Evolutionary conservation across 176 grass and related monocot genomes (phyloP).

Genomic region (Alloteropsis semialata): DNA sequence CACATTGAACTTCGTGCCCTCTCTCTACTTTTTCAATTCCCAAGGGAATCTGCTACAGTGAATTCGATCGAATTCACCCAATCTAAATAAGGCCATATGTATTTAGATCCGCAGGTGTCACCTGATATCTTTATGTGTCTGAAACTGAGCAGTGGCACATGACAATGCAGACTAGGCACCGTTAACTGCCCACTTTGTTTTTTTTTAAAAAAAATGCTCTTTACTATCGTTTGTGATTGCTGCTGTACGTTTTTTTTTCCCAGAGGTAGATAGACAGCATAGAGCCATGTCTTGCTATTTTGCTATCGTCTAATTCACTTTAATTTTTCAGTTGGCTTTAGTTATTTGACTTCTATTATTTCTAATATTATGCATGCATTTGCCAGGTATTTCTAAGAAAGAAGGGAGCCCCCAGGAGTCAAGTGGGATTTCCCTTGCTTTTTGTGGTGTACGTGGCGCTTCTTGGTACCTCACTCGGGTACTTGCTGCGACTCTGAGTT

Average conservation of each 20-base stretch:
- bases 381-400: slow-evolving; percentile 53
- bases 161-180: neutral
- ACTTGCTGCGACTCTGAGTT: slow-evolving; percentile 65
- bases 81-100: too few species aligned
- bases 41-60: too few species aligned
- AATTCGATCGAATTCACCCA: too few species aligned
- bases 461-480: slow-evolving; percentile 61
- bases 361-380: slow-evolving; percentile 23
- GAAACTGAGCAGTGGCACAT: neutral
- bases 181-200: too few species aligned
- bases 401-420: slow-evolving; percentile 49
- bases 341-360: neutral
- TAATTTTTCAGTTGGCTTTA: neutral
- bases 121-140: neutral
- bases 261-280: neutral
- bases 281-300: neutral
- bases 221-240: neutral
- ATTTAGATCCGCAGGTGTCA: too few species aligned
- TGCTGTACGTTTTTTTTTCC: neutral
- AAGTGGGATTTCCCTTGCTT: slow-evolving; percentile 71
- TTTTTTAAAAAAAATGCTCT: too few species aligned
- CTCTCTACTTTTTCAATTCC: too few species aligned
- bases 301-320: neutral
- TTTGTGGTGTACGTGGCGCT: slow-evolving; percentile 90
- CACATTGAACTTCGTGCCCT: too few species aligned